Base-by-base conservation (phyloP, 768 basidiomycete genomes). In the Russula sp. region DNA sequence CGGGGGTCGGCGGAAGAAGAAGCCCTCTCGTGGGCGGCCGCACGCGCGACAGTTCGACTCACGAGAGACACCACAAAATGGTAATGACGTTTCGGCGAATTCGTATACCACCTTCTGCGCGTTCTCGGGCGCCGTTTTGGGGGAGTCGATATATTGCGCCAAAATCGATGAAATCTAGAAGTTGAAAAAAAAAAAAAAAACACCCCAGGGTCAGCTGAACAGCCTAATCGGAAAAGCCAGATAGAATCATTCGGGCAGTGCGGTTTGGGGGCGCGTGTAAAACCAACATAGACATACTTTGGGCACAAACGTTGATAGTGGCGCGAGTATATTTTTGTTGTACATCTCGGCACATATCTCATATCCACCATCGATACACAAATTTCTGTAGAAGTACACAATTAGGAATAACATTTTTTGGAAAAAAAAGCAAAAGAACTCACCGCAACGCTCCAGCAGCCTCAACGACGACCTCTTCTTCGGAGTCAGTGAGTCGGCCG, bases 301-400 rank as follows among this genome's bases (percentile, higher is more conserved):
- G 8, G 89, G 87, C 20, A 94, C 80, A 70, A 92, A 90, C 0
- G 82, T 80, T 69, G 80, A 85, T 63, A 94, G 75, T 2, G 91
- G 90, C 7, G 86, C 81, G 56, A 97, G 78, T 51, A 97, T 87
- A 69, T 91, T 92, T 78, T 97, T 97, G 75, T 98, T 97, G 77
- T 89, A 95, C 92, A 98, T 95, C 75, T 97, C 93, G 1, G 90
- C 92, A 70, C 94, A 95, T 53, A 97, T 90, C 68, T 97, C 94
- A 72, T 92, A 90, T 57, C 95, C 95, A 18, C 94, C 95, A 72
- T 98, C 95, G 71, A 98, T 88, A 71, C 92, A 94, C 16, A 98
- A 76, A 77, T 97, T 98, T 66, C 94, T 97, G 71, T 38, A 59
- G 28, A 62, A 16, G 24, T 13, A 5, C 11, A 13, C 2, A 3